Evolutionary conservation across 495 filamentous ascomycete genomes (phyloP), one percentile per base, ranked within the genome.

Genomic region (Sabuloglossum arenarium): DNA sequence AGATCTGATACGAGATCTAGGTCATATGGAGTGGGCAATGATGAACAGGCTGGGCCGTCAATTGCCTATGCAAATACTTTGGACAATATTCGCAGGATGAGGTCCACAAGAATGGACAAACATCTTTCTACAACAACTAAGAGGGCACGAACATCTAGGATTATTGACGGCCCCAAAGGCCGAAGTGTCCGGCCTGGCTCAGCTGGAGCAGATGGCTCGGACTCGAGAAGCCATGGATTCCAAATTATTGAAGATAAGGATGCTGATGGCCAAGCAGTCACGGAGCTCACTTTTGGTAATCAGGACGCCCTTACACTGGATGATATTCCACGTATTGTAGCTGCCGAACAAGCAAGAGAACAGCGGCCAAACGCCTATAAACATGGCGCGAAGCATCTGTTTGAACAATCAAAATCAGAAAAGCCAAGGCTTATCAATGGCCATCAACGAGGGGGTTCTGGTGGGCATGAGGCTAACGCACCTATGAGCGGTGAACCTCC

Each of bases 261-360:
- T 59, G 73, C 72, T 34, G 81, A 80, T 58, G 79, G 81, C 28
- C 84, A 90, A 42, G 73, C 75, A n/a, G 75, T 78, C 24, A 80
- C 78, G 25, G 82, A 88, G 55, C 71, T 88, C 59, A 86, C 85
- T 49, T 85, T 98, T 60, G 86, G 85, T n/a, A 78, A 85, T 60
- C 84, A 90, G 57, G 88, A 96, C 71, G 85, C 86, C 14, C 73
- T 97, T 32, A 95, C 88, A 5, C 71, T 99, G 56, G 91, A 97
- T 66, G 91, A 99, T 64, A 96, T 99, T 59, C 90, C 91, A n/a
- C 76, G 90, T 59, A 93, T 99, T 60, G 86, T 96, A 45, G 91
- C 91, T 1, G 86, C 90, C 9, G 87, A 96, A 62, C 91, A 97
- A 69, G 89, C 91, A 28, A 81, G 84, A 64, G 89, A 94, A 64